Evolutionary conservation across 352 stramenopile species (phyloP).

Genomic region (Blastocystis sp.): DNA sequence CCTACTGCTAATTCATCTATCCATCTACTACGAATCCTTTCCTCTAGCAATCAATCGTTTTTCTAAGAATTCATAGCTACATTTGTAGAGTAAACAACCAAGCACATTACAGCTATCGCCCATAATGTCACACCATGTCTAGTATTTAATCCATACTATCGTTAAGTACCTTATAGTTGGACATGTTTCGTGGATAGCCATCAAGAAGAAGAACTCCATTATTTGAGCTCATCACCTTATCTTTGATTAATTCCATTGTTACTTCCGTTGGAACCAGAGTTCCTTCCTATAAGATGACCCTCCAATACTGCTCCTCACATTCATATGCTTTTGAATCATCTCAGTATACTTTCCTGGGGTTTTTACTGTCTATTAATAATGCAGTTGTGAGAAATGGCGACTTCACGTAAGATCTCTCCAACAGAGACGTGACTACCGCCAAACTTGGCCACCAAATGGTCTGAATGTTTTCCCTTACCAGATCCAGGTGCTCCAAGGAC

Average conservation of each 20-base stretch:
- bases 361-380: slow-evolving; percentile 29
- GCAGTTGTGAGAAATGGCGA: not conserved
- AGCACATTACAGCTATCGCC: slow-evolving; percentile 29
- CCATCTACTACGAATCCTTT: slow-evolving; percentile 8
- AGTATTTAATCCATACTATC: not conserved
- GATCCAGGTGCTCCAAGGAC: slow-evolving; percentile 36
- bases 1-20: not conserved
- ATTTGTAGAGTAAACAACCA: slow-evolving; percentile 57
- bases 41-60: slow-evolving; percentile 40
- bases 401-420: slow-evolving; percentile 48
- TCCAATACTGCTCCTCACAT: not conserved
- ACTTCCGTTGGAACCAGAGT: slow-evolving; percentile 54
- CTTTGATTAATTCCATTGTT: slow-evolving; percentile 64
- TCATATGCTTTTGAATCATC: slow-evolving; percentile 61
- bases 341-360: slow-evolving; percentile 60
- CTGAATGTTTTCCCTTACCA: slow-evolving; percentile 62
- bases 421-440: slow-evolving; percentile 47
- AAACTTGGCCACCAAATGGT: slow-evolving; percentile 46
- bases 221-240: not conserved
- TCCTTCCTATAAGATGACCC: not conserved
- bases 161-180: slow-evolving; percentile 27
- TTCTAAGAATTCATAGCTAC: slow-evolving; percentile 64
- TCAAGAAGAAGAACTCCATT: slow-evolving; percentile 50
- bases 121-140: slow-evolving; percentile 54
- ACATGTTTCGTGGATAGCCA: slow-evolving; percentile 62